These are phyloP conservation scores for Skeletonema marinoi DNA, from an alignment of 108 stramenopile genomes.

Conservation along the genomic window DNA sequence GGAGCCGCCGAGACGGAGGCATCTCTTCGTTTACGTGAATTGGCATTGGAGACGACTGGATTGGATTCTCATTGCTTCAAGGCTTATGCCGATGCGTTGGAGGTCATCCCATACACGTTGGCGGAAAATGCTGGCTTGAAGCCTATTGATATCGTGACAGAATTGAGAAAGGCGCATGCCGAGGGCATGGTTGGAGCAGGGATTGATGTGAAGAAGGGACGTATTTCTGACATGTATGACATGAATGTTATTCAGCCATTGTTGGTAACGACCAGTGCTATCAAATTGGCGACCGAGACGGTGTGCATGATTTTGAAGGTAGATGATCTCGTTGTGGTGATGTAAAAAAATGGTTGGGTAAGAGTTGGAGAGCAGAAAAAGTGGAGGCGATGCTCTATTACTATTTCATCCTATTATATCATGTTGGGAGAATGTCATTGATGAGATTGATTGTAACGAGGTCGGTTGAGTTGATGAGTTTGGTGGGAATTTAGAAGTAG, in stretches of 20 bases:
- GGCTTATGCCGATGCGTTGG: slow-evolving; percentile 97
- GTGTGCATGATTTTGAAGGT: slow-evolving; percentile 99
- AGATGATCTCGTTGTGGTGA: slow-evolving; percentile 89
- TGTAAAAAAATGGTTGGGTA: slow-evolving; percentile 5
- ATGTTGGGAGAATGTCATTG: too few relatives aligned
- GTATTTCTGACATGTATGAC: slow-evolving; percentile 95
- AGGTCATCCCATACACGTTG: slow-evolving; percentile 98
- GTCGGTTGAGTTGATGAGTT: too few relatives aligned
- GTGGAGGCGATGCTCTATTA: too few relatives aligned
- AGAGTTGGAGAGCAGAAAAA: too few relatives aligned
- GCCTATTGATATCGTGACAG: slow-evolving; percentile 97
- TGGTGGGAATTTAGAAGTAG: too few relatives aligned
- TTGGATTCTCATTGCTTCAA: slow-evolving; percentile 95
- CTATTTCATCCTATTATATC: too few relatives aligned
- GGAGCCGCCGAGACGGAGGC: slow-evolving; percentile 97
- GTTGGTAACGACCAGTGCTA: slow-evolving; percentile 91
- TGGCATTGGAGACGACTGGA: slow-evolving; percentile 80
- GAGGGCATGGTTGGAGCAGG: slow-evolving; percentile 90
- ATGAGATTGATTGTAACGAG: too few relatives aligned
- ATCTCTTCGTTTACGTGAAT: slow-evolving; percentile 79
- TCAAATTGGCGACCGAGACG: slow-evolving; percentile 96
- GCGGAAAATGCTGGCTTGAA: slow-evolving; percentile 99
- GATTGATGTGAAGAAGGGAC: slow-evolving; percentile 93
- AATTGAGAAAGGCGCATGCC: slow-evolving; percentile 89
- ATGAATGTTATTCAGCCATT: slow-evolving; percentile 96